phyloP scores from a whole-genome alignment of 1,284 basidiomycete species.

The Bondarzewia mesenterica region DNA sequence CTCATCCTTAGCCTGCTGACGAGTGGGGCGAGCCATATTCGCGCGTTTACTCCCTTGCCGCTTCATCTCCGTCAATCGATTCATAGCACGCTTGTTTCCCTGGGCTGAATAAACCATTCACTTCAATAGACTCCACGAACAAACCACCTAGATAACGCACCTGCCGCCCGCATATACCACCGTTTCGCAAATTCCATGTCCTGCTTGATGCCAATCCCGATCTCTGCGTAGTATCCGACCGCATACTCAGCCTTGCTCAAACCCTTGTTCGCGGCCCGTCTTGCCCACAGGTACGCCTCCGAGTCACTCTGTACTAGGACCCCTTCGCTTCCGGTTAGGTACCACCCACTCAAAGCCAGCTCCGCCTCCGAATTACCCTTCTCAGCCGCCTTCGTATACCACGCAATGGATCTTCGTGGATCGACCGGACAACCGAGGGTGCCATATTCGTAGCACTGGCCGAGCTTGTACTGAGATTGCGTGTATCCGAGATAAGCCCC shows the following conservation, averaged over 20 bases:
- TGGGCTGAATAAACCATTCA: conserved; percentile 51
- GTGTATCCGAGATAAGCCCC: conserved; percentile 93
- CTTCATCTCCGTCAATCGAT: conserved; percentile 88
- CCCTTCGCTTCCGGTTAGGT: conserved; percentile 90
- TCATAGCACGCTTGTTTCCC: conserved; percentile 94
- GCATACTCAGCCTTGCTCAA: conserved; percentile 93
- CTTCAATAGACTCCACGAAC: conserved; percentile 2
- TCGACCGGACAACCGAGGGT: conserved; percentile 86
- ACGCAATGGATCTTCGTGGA: conserved; percentile 88
- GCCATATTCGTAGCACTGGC: conserved; percentile 93
- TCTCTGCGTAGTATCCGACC: conserved; percentile 95
- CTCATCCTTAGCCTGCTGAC: conserved; percentile 87
- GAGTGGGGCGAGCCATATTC: conserved; percentile 75
- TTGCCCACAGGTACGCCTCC: conserved; percentile 95
- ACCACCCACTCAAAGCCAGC: conserved; percentile 96
- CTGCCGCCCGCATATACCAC: conserved; percentile 98
- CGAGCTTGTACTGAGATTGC: conserved; percentile 92
- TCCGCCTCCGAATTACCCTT: conserved; percentile 94
- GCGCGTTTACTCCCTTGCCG: conserved; percentile 66
- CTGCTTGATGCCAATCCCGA: conserved; percentile 95
- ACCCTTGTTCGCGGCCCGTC: conserved; percentile 89
- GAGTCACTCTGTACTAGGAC: conserved; percentile 96
- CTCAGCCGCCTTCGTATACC: conserved; percentile 98
- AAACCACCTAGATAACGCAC: conserved; percentile 38
- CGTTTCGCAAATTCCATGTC: conserved; percentile 94